These are phyloP conservation scores for Pseudofabraea citricarpa DNA, from an alignment of 2,329 filamentous ascomycete genomes.

Conservation along the genomic window DNA sequence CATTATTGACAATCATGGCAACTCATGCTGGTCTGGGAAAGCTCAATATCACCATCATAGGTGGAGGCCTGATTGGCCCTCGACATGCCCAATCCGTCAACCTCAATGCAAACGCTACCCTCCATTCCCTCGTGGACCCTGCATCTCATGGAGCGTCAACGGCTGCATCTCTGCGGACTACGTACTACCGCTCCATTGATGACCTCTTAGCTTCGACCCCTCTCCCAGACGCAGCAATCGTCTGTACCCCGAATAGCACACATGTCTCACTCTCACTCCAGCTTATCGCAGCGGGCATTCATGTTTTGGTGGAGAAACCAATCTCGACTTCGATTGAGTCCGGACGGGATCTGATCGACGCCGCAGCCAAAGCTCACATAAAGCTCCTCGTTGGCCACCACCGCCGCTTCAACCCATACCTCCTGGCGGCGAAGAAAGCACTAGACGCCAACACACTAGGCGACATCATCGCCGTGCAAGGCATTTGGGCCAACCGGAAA, in stretches of 20 bases:
- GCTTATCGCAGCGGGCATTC: conserved; percentile 41
- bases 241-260: conserved; percentile 56
- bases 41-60: conserved; percentile 39
- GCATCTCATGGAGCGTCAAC: conserved; percentile 30
- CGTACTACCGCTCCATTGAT: conserved; percentile 34
- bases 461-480: conserved; percentile 44
- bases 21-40: background rate
- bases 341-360: conserved; percentile 28
- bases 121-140: conserved; percentile 43
- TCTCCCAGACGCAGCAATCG: conserved; percentile 48
- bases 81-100: conserved; percentile 42
- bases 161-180: conserved; percentile 33
- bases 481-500: conserved; percentile 50
- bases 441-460: conserved; percentile 39
- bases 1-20: background rate
- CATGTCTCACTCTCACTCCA: conserved; percentile 47
- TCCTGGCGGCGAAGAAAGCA: conserved; percentile 42
- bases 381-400: conserved; percentile 53
- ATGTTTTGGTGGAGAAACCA: conserved; percentile 54
- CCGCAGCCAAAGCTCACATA: conserved; percentile 25
- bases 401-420: conserved; percentile 53
- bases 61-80: conserved; percentile 44
- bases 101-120: conserved; percentile 30
- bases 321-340: conserved; percentile 37
- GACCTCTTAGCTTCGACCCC: conserved; percentile 34